Conservation (phyloP, 768 basidiomycete genomes). For the Lenzites betulinus region DNA sequence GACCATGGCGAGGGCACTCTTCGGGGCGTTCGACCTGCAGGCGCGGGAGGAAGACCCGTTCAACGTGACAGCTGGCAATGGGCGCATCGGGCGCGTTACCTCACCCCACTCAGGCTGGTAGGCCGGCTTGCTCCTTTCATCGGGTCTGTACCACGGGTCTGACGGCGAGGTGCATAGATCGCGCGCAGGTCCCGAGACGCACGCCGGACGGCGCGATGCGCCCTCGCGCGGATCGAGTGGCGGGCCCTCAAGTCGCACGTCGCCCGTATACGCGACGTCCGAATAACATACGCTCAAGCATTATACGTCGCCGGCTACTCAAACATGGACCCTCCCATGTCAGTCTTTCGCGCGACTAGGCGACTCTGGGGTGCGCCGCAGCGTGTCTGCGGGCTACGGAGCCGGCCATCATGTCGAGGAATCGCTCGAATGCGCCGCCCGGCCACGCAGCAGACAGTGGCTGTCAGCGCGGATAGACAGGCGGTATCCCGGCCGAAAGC, state of each 20-base stretch:
- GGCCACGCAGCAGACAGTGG: too few species aligned
- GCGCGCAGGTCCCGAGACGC: not conserved
- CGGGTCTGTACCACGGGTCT: not conserved
- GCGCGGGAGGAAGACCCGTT: not conserved
- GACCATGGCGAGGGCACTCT: not conserved
- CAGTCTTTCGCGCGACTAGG: not conserved
- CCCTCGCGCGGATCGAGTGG: not conserved
- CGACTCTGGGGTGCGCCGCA: not conserved
- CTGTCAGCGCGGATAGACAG: conserved; percentile 14
- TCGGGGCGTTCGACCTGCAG: too few species aligned
- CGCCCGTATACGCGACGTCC: not conserved
- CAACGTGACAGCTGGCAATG: not conserved
- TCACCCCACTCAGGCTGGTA: too few species aligned
- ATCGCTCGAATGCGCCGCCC: too few species aligned
- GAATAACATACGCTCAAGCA: not conserved
- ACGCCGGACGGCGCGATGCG: not conserved
- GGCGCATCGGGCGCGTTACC: not conserved
- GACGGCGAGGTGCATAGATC: not conserved
- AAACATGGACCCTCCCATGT: not conserved
- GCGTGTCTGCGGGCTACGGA: conserved; percentile 1
- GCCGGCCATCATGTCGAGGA: not conserved
- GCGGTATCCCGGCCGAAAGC: not conserved
- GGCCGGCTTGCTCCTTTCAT: not conserved
- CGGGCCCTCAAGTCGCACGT: not conserved
- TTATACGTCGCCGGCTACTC: conserved; percentile 5